These are phyloP conservation scores for Peronospora farinosa DNA, from an alignment of 352 stramenopile species.

Conservation along the genomic window DNA sequence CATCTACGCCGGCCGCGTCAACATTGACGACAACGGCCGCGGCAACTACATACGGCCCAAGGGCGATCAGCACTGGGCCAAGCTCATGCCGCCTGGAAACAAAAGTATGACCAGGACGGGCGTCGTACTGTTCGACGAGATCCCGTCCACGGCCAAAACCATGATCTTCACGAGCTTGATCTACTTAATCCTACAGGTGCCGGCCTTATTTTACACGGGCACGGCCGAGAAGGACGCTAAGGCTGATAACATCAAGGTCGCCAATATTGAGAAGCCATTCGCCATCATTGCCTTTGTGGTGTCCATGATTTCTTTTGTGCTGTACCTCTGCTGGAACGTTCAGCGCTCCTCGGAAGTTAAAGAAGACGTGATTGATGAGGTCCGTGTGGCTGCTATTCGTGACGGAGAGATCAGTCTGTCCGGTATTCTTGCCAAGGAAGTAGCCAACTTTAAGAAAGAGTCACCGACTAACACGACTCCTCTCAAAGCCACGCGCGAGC, in stretches of 20 bases:
- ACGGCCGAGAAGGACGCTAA: constrained; percentile 50
- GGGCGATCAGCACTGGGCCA: constrained; percentile 69
- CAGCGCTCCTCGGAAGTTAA: constrained; percentile 65
- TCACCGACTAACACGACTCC: constrained; percentile 34
- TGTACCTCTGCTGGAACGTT: constrained; percentile 91
- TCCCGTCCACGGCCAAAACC: constrained; percentile 84
- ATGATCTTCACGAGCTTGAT: constrained; percentile 91
- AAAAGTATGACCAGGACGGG: constrained; percentile 57
- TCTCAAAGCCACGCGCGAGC: constrained; percentile 42
- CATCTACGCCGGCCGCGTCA: constrained; percentile 90
- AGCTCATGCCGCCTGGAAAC: constrained; percentile 79
- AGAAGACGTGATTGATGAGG: constrained; percentile 60
- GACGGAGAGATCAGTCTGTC: constrained; percentile 74
- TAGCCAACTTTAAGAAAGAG: constrained; percentile 58
- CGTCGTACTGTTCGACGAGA: constrained; percentile 81
- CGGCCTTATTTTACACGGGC: constrained; percentile 86
- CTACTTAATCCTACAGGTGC: constrained; percentile 94
- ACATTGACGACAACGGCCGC: constrained; percentile 85
- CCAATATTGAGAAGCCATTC: constrained; percentile 84
- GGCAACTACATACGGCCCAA: constrained; percentile 84
- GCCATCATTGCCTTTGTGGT: constrained; percentile 85
- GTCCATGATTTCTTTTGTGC: constrained; percentile 85
- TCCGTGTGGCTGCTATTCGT: constrained; percentile 63
- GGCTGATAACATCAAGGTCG: constrained; percentile 63
- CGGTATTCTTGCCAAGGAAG: constrained; percentile 68